phyloP scores from a whole-genome alignment of 768 basidiomycete genomes.

The Heimioporus sp. region DNA sequence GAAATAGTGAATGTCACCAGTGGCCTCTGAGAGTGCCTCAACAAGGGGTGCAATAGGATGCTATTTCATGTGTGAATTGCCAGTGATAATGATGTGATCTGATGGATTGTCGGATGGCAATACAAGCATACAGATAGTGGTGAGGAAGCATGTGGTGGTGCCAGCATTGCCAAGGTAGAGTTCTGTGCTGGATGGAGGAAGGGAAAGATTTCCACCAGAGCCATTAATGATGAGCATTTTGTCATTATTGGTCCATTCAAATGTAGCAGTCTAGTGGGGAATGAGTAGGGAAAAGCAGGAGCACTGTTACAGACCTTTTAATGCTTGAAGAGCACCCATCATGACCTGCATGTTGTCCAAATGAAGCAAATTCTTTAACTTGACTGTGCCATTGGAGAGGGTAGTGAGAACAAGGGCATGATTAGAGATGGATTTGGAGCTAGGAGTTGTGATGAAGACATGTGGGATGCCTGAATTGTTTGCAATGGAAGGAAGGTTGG shows the following conservation, averaged over 20 bases:
- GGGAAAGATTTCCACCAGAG: conserved; percentile 73
- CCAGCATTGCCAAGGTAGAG: conserved; percentile 97
- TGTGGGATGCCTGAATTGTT: conserved; percentile 17
- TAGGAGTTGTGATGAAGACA: conserved; percentile 86
- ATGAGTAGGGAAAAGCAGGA: background rate
- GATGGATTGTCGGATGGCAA: conserved; percentile 37
- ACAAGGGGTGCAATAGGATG: conserved; percentile 96
- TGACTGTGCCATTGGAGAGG: conserved; percentile 83
- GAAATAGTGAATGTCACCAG: conserved; percentile 72
- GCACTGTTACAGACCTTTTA: conserved; percentile 55
- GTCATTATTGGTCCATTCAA: conserved; percentile 94
- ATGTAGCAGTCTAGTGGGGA: conserved; percentile 71
- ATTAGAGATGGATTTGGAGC: conserved; percentile 96
- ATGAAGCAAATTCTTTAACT: conserved; percentile 87
- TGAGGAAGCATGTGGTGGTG: conserved; percentile 95
- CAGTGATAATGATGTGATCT: conserved; percentile 80
- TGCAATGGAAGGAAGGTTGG: background rate
- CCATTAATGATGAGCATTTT: conserved; percentile 93
- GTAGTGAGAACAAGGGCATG: conserved; percentile 92
- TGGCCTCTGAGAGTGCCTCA: conserved; percentile 81
- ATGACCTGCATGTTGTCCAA: conserved; percentile 99
- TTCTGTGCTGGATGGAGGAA: conserved; percentile 79
- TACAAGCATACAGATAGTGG: conserved; percentile 92
- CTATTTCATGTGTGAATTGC: conserved; percentile 98
- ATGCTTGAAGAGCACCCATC: conserved; percentile 90